Conservation (phyloP, 306 rosid genomes). For the Pyrus pyrifolia region DNA sequence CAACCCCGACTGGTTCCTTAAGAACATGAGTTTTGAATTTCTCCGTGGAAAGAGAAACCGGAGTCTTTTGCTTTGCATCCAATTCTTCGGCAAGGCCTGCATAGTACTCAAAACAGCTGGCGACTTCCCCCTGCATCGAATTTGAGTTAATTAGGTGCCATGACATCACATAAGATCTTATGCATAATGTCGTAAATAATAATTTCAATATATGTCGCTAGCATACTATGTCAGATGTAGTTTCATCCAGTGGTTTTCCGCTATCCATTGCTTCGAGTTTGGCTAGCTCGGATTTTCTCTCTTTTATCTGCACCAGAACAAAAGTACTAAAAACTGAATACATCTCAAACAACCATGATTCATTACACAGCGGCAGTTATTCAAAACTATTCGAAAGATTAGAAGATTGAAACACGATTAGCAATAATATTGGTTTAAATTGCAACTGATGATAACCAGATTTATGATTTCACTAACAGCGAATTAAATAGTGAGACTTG, state of each 20-base stretch:
- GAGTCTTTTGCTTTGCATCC: conserved; percentile 69
- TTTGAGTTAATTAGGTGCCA: background rate
- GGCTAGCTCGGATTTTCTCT: conserved; percentile 50
- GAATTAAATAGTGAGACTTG: background rate
- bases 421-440: background rate
- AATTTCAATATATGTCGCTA: background rate
- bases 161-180: background rate
- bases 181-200: background rate
- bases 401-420: background rate
- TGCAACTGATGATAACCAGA: background rate
- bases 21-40: conserved; percentile 55
- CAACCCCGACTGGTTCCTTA: conserved; percentile 82
- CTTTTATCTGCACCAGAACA: conserved; percentile 37
- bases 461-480: background rate
- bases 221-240: conserved; percentile 71
- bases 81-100: conserved; percentile 88
- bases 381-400: background rate
- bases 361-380: background rate
- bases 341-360: background rate
- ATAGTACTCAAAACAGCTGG: conserved; percentile 83
- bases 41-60: conserved; percentile 70
- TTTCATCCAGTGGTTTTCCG: conserved; percentile 89
- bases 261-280: conserved; percentile 64
- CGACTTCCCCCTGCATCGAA: conserved; percentile 71
- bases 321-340: background rate